A percentile compares a stretch with the other conserved stretches of the same genome.
phyloP scores from a whole-genome alignment of 345 rosid species.

The Luvunga scandens region DNA sequence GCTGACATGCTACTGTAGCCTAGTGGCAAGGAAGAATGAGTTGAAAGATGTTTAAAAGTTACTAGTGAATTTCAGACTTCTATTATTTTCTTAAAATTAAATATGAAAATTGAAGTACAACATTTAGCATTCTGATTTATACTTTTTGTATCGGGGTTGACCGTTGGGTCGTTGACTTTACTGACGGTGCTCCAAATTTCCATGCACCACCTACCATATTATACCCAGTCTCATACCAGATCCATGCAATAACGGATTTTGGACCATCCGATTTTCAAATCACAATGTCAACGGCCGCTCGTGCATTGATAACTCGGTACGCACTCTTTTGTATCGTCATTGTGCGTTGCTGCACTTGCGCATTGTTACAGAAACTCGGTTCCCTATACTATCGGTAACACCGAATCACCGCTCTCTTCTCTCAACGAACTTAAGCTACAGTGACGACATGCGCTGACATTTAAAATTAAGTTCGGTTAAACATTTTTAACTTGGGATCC shows the following conservation, averaged over 20 bases:
- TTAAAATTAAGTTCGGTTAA: background rate
- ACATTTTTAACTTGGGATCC: background rate
- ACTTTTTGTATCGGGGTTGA: background rate
- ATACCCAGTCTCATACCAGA: background rate
- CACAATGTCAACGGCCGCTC: background rate
- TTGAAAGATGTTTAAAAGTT: too few species aligned
- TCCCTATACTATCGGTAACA: background rate
- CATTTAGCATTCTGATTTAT: too few species aligned
- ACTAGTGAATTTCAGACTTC: too few species aligned
- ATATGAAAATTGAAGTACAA: too few species aligned
- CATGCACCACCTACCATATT: background rate
- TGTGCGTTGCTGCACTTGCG: too few species aligned
- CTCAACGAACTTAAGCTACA: background rate
- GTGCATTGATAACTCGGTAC: too few species aligned
- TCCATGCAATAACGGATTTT: background rate
- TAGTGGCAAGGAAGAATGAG: too few species aligned
- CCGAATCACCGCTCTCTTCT: background rate
- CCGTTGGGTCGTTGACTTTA: slow-evolving; percentile 15
- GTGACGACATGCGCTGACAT: background rate
- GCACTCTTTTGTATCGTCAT: too few species aligned
- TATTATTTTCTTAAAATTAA: too few species aligned
- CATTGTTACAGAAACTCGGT: too few species aligned
- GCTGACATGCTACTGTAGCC: too few species aligned
- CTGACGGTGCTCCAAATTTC: slow-evolving; percentile 8
- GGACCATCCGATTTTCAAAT: background rate